Base-by-base conservation (phyloP, 106 monocot species). In the Chionographis japonica region DNA sequence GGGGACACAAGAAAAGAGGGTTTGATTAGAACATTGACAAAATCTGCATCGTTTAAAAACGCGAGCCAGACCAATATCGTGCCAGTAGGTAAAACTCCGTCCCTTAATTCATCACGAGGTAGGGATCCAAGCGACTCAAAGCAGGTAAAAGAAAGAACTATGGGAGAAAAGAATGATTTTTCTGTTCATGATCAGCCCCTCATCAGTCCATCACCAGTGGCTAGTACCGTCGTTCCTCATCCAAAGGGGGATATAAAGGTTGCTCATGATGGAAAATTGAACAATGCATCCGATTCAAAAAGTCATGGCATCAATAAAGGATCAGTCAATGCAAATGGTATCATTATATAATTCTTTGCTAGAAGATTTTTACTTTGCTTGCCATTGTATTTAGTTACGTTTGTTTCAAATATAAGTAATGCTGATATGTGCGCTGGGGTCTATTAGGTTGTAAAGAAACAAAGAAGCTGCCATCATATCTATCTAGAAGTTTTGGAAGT, bases 11-110 rank as follows among this genome's bases (percentile, higher is more conserved):
- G 73, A 71, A 77, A 84, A 71, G 66, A 68, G 36, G 81, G n/a
- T 12, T 3, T 58, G 0, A 36, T 50, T 7, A 75, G 58, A 77
- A 53, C 60, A 42, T 15, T 82, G 8, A 61, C 14, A 12, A 90
- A 81, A 76, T 82, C 85, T 51, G 19, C 66, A 52, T 87, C 87
- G 42, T 85, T 80, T 50, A 90, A 80, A 73, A 57, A 40, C 58
- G 42, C 16, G 16, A 68, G 59, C 38, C 56, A 62, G 60, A 58
- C 50, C 51, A 72, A 53, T 61, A 37, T 65, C 61, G 82, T 80
- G 18, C 57, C 69, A 56, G 50, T 53, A 11, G 66, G 19, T 71
- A 84, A 84, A 82, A 61, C n/a, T 36, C 69, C 79, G 50, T 52
- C 66, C 19, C 15, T 67, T 66, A 72, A 57, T 71, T 35, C 42